A percentile compares a stretch with the other conserved stretches of the same genome.
phyloP scores from a whole-genome alignment of 2,329 filamentous ascomycete genomes.

The Trichoderma breve region DNA sequence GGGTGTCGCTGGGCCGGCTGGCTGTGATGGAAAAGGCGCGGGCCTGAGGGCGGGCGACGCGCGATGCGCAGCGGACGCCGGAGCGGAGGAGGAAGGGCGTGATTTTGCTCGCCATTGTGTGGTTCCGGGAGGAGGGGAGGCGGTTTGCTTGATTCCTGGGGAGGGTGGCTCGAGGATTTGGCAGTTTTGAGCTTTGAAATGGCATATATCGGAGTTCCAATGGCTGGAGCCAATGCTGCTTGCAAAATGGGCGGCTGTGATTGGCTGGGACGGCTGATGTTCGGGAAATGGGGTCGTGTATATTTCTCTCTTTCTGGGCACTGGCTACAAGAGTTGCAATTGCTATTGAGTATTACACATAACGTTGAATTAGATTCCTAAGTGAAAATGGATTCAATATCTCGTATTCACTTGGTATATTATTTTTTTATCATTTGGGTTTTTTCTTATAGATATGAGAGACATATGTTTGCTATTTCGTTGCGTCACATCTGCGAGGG shows the following conservation, averaged over 20 bases:
- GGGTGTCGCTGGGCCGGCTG: slow-evolving; percentile 68
- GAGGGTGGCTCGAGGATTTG: not conserved
- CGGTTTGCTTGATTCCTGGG: slow-evolving; percentile 18
- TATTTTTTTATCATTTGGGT: too few species aligned
- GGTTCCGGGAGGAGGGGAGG: slow-evolving; percentile 21
- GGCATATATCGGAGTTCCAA: slow-evolving; percentile 31
- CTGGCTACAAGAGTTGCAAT: too few species aligned
- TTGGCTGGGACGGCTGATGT: slow-evolving; percentile 25
- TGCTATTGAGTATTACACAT: not conserved
- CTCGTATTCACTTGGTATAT: not conserved
- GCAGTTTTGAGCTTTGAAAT: slow-evolving; percentile 34
- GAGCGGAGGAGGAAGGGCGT: slow-evolving; percentile 70
- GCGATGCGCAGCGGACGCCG: slow-evolving; percentile 62
- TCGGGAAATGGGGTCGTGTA: slow-evolving; percentile 18
- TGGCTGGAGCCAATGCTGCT: slow-evolving; percentile 40
- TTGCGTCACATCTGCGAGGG: not conserved
- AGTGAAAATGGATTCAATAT: not conserved
- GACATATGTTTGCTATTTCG: too few species aligned
- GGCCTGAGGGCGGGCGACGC: slow-evolving; percentile 63
- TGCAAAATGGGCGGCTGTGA: slow-evolving; percentile 27
- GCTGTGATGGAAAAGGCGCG: slow-evolving; percentile 67
- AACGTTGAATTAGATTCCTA: not conserved
- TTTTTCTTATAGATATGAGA: too few species aligned
- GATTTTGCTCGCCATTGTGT: slow-evolving; percentile 78
- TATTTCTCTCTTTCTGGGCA: not conserved